Evolutionary conservation across 768 basidiomycete genomes (phyloP), one percentile per base, ranked within the genome.

Genomic region (Auriscalpium microsporum): DNA sequence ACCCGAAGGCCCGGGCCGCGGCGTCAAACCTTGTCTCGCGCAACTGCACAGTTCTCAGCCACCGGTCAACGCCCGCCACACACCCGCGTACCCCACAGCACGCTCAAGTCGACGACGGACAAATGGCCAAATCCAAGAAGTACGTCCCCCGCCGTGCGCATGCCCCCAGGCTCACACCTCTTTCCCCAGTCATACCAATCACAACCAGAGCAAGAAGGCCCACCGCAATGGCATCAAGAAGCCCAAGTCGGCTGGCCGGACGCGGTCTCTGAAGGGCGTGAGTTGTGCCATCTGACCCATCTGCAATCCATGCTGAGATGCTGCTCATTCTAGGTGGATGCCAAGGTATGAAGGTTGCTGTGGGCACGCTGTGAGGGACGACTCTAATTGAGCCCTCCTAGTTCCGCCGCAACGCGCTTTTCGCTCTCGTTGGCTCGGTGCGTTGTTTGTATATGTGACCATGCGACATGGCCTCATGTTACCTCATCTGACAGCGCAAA

Each of bases 61-160:
- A 66, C 66, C 45, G 44, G 14, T 35, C 37, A 55, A 42, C 33
- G 44, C 45, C 17, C 36, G 23, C 16, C 33, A 36, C 33, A 46
- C 16, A 13, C 50, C 55, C 45, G 51, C 50, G 37, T 53, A 52
- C 44, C 57, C 58, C 57, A 58, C 62, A 62, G 62, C 60, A 64
- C 52, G 60, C 59, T 52, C 50, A 14, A 52, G 28, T 48, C 28
- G 35, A 50, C 65, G 64, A 62, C 65, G 64, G 60, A 67, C 65
- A 69, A 64, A 97, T 96, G 93, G 86, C 94, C 81, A 96, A 98
- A 77, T 98, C 95, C 61, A 97, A 97, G 81, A 97, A 97, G 91
- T 94, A 70, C 55, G 82, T 67, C 45, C 28, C 37, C 45, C 23
- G 50, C 49, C 53, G 14, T 57, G 13, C 64, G 23, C 57, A 52